phyloP scores from a whole-genome alignment of 1,139 yeast genomes.

The Hansenula sp. region DNA sequence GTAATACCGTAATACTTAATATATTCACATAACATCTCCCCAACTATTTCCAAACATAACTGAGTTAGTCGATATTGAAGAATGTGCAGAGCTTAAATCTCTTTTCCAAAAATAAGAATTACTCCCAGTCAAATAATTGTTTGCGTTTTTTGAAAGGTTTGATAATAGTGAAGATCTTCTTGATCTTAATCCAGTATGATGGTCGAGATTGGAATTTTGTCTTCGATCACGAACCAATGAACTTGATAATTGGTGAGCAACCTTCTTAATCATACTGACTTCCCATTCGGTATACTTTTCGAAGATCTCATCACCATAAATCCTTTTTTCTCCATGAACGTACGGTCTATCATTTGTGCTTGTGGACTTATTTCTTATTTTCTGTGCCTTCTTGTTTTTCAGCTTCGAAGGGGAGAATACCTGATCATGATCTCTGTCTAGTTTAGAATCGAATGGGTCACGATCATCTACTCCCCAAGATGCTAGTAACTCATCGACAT shows the following conservation, averaged over 20 bases:
- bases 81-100: conserved; percentile 21
- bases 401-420: no score
- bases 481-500: conserved; percentile 15
- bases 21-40: conserved; percentile 13
- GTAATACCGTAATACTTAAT: no score
- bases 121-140: conserved; percentile 10
- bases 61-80: conserved; percentile 23
- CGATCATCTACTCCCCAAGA: conserved; percentile 27
- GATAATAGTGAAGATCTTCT: conserved; percentile 18
- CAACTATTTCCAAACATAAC: conserved; percentile 22
- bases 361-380: not conserved
- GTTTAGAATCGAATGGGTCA: conserved; percentile 7
- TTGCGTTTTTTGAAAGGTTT: conserved; percentile 16
- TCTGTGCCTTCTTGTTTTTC: no score
- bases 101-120: conserved; percentile 20
- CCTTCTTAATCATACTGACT: conserved; percentile 19
- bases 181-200: conserved; percentile 1
- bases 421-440: conserved; percentile 1
- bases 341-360: not conserved
- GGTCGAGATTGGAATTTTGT: not conserved
- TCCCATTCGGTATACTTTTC: conserved; percentile 19
- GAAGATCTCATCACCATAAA: conserved; percentile 24
- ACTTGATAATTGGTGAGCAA: conserved; percentile 19
- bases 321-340: conserved; percentile 8
- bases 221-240: conserved; percentile 15